Base-by-base conservation (phyloP, 2,329 filamentous ascomycete species). In the Botryotinia narcissicola region DNA sequence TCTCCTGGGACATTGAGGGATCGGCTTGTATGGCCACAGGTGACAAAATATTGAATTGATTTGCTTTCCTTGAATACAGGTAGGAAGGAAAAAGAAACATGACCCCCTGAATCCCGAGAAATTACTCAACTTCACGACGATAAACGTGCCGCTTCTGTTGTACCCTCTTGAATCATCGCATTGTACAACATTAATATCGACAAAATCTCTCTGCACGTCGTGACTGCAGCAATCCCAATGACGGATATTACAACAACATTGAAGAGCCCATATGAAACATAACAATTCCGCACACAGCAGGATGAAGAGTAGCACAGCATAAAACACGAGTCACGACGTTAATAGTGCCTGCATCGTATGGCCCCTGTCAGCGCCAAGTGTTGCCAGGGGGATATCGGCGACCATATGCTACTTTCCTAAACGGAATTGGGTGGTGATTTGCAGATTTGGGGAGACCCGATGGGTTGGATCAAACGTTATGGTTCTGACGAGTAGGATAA, bases 381-480 rank as follows among this genome's bases (percentile, higher is more conserved):
- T 54, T 42, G 44, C 37, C 61, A 72, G 70, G 70, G 70, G 70
- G 35, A 35, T 40, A 40, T 72, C 70, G 70, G 60, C 70, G 70
- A 72, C 70, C 70, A 67, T 44, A 72, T 66, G 35, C 35, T 64
- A 20, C 46, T 51, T 40, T 46, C 35, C 35, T 16, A 61, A n/a
- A 35, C 18, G 44, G 35, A 37, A n/a, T 51, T 10, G 10, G 32
- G 42, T 48, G 57, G 22, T 48, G 57, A 25, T 67, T 35, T 72
- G 44, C 44, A 35, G 64, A 40, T 40, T 54, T 68, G 32, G 63
- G 61, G 35, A 40, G 70, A 67, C 70, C 70, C 70, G 70, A 67
- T 57, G 70, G 40, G 62, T 44, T 72, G 70, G 70, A 72, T 67
- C 70, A 12, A 72, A 72, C 70, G 70, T 57, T 64, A 40, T 67